Conservation (phyloP, 2,329 filamentous ascomycete species). For the Coniochaeta sp. region DNA sequence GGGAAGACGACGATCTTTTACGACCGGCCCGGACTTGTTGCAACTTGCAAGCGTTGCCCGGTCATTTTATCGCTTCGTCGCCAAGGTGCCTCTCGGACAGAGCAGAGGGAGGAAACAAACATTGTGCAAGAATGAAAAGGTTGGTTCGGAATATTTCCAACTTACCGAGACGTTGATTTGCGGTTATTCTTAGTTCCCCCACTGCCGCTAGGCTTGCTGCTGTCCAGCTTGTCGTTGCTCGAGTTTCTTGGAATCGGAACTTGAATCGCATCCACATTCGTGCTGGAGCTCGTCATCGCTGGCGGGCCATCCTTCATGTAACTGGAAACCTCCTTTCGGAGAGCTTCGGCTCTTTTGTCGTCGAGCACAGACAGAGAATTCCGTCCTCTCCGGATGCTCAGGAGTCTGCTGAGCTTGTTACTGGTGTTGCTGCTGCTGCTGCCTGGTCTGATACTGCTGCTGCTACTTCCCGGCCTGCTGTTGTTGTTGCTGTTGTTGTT, state of each 20-base stretch:
- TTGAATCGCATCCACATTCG: not conserved
- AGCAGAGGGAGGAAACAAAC: not conserved
- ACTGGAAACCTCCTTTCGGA: slow-evolving; percentile 9
- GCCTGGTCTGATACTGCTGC: not conserved
- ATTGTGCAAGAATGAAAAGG: not conserved
- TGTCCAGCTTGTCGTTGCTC: not conserved
- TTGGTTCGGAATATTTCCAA: slow-evolving; percentile 2
- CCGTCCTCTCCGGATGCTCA: not conserved
- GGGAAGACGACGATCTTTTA: not conserved
- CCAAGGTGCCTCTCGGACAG: not conserved
- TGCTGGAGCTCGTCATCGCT: not conserved
- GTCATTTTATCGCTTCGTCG: not conserved
- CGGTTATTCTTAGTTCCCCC: slow-evolving; percentile 9
- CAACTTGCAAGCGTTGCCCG: not conserved
- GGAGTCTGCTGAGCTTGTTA: not conserved
- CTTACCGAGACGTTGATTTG: slow-evolving; percentile 17
- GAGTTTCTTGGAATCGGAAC: not conserved
- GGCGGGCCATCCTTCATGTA: not conserved
- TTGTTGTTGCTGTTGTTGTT: not conserved
- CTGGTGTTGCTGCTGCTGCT: not conserved
- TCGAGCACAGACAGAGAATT: slow-evolving; percentile 13
- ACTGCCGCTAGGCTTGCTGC: not conserved
- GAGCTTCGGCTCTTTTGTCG: slow-evolving; percentile 10
- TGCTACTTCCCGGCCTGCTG: no score
- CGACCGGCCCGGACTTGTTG: not conserved